Evolutionary conservation across 2,329 filamentous ascomycete species (phyloP).

Genomic region (Trichoderma sp.): DNA sequence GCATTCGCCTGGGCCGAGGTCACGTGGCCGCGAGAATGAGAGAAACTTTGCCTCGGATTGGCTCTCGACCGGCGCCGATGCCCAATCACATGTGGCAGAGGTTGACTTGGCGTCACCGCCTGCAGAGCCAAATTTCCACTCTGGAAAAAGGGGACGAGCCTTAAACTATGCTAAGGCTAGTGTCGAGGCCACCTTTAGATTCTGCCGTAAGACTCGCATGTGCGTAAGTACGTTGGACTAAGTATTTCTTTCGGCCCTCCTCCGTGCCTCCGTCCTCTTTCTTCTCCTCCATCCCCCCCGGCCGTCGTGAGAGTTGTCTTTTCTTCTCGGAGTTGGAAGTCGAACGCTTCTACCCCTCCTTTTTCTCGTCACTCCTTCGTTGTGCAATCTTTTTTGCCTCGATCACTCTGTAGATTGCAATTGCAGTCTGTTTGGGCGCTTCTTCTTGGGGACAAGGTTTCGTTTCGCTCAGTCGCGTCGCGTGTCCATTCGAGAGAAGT

Average conservation of each 20-base stretch:
- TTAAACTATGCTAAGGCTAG: not conserved
- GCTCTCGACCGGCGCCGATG: not conserved
- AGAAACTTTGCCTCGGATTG: conserved; percentile 14
- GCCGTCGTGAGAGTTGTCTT: conserved; percentile 20
- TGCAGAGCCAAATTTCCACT: conserved; percentile 25
- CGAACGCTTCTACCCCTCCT: conserved; percentile 25
- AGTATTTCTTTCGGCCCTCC: conserved; percentile 26
- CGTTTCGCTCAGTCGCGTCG: conserved; percentile 16
- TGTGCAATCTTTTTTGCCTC: conserved; percentile 12
- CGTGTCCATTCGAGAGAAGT: conserved; percentile 8
- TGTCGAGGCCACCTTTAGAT: not conserved
- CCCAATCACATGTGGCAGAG: conserved; percentile 35
- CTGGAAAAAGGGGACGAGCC: conserved; percentile 9
- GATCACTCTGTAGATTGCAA: conserved; percentile 5
- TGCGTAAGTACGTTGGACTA: not conserved
- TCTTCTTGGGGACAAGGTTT: conserved; percentile 15
- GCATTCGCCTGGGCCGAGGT: not conserved
- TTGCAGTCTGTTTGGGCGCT: not conserved
- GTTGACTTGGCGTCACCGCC: conserved; percentile 6
- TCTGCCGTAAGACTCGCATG: not conserved
- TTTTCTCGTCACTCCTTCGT: conserved; percentile 40
- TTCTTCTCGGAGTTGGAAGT: conserved; percentile 22
- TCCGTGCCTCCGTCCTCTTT: conserved; percentile 5
- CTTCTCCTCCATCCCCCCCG: conserved; percentile 27
- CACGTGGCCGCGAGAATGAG: conserved; percentile 8